A percentile compares a stretch with the other conserved stretches of the same genome.
phyloP scores from a whole-genome alignment of 345 rosid genomes.

The Eucalyptus pauciflora region DNA sequence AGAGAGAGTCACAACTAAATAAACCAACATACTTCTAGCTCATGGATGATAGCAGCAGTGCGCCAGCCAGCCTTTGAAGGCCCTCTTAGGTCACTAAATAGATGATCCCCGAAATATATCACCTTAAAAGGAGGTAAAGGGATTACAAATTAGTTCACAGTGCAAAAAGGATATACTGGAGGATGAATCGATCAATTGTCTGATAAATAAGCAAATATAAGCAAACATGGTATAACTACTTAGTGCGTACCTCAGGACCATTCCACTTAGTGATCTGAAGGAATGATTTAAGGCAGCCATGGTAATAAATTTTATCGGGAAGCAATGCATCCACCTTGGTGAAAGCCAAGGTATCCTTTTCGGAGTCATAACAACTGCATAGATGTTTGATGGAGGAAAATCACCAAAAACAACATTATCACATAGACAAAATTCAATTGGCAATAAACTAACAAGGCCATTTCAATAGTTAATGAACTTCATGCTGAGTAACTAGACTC shows the following conservation, averaged over 20 bases:
- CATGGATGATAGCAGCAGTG: constrained; percentile 94
- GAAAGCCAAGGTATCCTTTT: constrained; percentile 80
- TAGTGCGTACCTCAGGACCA: constrained; percentile 81
- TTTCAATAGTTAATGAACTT: neutral
- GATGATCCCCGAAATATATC: constrained; percentile 96
- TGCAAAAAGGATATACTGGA: neutral
- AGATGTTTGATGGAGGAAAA: neutral
- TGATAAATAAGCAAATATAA: neutral
- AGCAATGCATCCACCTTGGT: constrained; percentile 74
- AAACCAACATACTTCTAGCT: constrained; percentile 58
- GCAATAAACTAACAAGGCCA: neutral
- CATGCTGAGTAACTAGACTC: neutral
- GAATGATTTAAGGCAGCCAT: constrained; percentile 83
- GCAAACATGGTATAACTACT: neutral
- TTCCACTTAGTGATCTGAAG: constrained; percentile 92
- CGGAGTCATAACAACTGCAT: constrained; percentile 75
- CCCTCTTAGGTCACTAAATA: constrained; percentile 92
- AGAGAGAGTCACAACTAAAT: neutral
- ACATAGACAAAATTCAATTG: neutral
- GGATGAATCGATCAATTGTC: neutral
- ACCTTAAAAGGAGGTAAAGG: constrained; percentile 31
- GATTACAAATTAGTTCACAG: neutral
- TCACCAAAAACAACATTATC: neutral
- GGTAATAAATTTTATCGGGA: constrained; percentile 73
- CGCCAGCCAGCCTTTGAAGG: constrained; percentile 99